Conservation (phyloP, 495 filamentous ascomycete genomes). For the Xylaria palmicola region DNA sequence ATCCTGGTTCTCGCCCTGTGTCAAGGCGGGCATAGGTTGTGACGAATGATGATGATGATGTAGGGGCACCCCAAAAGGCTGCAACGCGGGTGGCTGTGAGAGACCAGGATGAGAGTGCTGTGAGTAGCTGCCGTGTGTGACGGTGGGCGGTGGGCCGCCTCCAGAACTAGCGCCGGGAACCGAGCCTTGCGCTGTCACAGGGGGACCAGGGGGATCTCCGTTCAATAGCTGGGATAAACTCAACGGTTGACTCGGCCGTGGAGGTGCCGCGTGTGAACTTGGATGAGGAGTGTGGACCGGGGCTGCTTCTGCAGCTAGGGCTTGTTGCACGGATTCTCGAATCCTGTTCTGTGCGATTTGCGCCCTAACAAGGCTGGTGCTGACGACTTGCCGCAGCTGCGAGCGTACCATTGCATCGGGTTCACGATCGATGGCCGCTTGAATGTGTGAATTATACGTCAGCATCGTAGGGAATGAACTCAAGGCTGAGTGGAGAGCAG, state of each 20-base stretch:
- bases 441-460: constrained; percentile 37
- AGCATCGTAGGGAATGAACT: constrained; percentile 45
- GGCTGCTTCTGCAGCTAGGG: constrained; percentile 22
- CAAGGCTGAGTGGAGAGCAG: constrained; percentile 44
- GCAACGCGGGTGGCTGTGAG: neutral
- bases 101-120: constrained; percentile 4
- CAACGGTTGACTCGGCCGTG: constrained; percentile 13
- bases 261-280: neutral
- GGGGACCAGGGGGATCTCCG: neutral
- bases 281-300: constrained; percentile 15
- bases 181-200: neutral
- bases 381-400: constrained; percentile 43
- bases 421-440: constrained; percentile 43
- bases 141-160: neutral
- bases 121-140: neutral
- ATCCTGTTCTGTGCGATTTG: constrained; percentile 43
- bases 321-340: constrained; percentile 33
- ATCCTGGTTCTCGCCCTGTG: neutral
- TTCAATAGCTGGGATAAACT: constrained; percentile 17
- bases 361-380: constrained; percentile 38
- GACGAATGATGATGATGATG: neutral
- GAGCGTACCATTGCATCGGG: constrained; percentile 38
- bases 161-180: neutral
- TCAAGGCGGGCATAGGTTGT: constrained; percentile 5
- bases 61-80: neutral